These are phyloP conservation scores for Xylaria sp. DNA, from an alignment of 2,329 filamentous ascomycete genomes.

Conservation along the genomic window DNA sequence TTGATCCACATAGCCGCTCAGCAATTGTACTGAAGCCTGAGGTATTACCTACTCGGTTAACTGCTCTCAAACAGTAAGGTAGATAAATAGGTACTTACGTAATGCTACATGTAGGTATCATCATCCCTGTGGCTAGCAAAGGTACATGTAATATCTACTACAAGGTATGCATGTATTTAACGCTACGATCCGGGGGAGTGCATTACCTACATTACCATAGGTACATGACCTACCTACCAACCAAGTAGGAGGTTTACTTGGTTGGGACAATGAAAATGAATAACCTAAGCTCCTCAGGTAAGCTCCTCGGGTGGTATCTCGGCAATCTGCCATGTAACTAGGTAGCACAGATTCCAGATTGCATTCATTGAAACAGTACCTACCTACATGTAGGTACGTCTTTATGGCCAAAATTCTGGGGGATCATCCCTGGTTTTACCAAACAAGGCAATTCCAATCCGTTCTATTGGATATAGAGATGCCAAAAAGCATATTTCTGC, in stretches of 20 bases:
- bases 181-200: no score
- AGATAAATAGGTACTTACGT: not conserved
- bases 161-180: no score
- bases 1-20: not conserved
- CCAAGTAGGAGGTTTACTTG: no score
- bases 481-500: not conserved
- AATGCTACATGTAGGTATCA: not conserved
- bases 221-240: no score
- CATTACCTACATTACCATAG: no score
- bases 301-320: not conserved
- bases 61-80: not conserved
- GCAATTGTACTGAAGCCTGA: not conserved
- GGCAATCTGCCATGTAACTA: not conserved
- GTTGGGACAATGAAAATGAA: not conserved
- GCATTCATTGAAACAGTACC: constrained; percentile 2
- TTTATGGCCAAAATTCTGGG: not conserved
- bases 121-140: no score
- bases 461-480: not conserved
- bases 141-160: no score
- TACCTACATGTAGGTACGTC: not conserved
- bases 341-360: constrained; percentile 2
- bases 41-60: not conserved
- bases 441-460: not conserved
- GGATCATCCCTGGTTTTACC: not conserved
- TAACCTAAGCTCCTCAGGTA: no score